phyloP scores from a whole-genome alignment of 805 yeast species.

The Lipomyces yamadae region DNA sequence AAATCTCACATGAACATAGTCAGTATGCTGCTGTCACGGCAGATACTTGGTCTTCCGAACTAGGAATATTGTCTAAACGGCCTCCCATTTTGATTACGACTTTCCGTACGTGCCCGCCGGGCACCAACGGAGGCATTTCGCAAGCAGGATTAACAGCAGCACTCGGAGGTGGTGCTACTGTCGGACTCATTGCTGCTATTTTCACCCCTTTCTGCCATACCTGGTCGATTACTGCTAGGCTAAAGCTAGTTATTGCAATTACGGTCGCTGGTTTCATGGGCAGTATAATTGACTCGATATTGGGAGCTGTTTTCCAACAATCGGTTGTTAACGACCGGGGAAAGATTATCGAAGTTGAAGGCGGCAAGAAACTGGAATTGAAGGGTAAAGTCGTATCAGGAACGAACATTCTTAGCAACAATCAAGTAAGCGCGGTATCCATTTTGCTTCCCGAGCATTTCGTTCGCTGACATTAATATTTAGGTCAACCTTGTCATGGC shows the following conservation, averaged over 20 bases:
- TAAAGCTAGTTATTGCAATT: slow-evolving; percentile 42
- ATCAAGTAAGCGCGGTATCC: slow-evolving; percentile 39
- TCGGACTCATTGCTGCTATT: slow-evolving; percentile 44
- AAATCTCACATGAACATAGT: slow-evolving; percentile 9
- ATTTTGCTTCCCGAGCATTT: too few species aligned
- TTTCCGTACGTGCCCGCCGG: slow-evolving; percentile 51
- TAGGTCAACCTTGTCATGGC: slow-evolving; percentile 49
- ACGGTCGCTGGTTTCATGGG: slow-evolving; percentile 49
- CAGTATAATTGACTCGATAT: slow-evolving; percentile 49
- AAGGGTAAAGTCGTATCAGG: slow-evolving; percentile 46
- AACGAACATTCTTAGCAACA: slow-evolving; percentile 48
- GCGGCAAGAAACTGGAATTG: slow-evolving; percentile 39
- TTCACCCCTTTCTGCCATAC: slow-evolving; percentile 38
- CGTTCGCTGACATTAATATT: not conserved
- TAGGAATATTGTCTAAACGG: slow-evolving; percentile 51
- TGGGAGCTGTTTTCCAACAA: slow-evolving; percentile 51
- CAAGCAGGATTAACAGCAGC: slow-evolving; percentile 49
- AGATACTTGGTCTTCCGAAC: slow-evolving; percentile 56
- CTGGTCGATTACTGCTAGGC: slow-evolving; percentile 30
- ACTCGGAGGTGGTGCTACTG: slow-evolving; percentile 46
- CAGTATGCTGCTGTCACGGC: slow-evolving; percentile 54
- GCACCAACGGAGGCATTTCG: slow-evolving; percentile 56
- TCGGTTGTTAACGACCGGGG: slow-evolving; percentile 47
- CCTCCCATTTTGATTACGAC: slow-evolving; percentile 51
- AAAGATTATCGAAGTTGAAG: slow-evolving; percentile 47